These are phyloP conservation scores for Serendipita vermifera DNA, from an alignment of 768 basidiomycete species.

Conservation along the genomic window DNA sequence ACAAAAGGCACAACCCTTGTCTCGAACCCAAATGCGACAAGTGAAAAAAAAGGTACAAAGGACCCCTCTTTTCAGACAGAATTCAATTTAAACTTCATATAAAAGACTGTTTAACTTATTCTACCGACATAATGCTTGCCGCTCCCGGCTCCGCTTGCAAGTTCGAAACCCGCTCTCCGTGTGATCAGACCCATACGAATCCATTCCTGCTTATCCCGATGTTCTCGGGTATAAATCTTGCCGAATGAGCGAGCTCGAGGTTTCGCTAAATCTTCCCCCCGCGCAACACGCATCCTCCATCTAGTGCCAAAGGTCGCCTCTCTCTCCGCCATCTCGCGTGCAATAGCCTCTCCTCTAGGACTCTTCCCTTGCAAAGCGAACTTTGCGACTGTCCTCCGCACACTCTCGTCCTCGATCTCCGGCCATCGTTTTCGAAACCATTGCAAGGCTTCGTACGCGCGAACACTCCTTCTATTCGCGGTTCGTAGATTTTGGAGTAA, in stretches of 20 bases:
- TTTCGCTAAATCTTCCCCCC: not conserved
- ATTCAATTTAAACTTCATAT: no score
- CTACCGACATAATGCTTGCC: no score
- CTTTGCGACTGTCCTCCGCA: not conserved
- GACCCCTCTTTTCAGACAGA: no score
- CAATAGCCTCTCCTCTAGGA: not conserved
- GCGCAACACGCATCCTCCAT: not conserved
- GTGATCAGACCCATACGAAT: not conserved
- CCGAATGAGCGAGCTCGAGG: not conserved
- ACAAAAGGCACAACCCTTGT: no score
- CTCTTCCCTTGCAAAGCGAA: not conserved
- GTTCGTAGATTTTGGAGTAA: not conserved
- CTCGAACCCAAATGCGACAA: no score
- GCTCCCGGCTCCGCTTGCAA: not conserved
- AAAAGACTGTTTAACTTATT: no score
- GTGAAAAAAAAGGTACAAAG: no score
- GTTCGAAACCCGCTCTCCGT: not conserved
- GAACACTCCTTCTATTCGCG: not conserved
- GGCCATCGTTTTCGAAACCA: not conserved
- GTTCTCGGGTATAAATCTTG: not conserved
- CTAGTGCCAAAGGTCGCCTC: not conserved
- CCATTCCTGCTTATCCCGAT: not conserved
- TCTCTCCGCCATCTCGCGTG: not conserved
- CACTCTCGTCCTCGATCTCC: not conserved
- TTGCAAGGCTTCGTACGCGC: not conserved